phyloP scores from a whole-genome alignment of 2,329 filamentous ascomycete species.

The Aspergillus pseudoterreus region DNA sequence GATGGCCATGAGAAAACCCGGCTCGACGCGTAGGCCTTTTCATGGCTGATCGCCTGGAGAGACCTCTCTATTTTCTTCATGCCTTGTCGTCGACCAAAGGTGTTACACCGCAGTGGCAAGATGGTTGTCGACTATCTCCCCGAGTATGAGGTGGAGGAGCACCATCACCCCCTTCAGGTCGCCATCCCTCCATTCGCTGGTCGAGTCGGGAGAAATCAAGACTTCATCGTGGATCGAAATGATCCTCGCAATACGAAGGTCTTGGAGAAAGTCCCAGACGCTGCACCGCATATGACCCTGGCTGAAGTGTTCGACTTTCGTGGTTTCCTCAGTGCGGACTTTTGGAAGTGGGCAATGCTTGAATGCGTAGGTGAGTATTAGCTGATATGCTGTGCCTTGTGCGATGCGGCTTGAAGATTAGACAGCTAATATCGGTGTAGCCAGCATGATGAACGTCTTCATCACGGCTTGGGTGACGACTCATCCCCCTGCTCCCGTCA shows the following conservation, averaged over 20 bases:
- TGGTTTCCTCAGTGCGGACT: slow-evolving; percentile 29
- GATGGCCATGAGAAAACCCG: too few relatives aligned
- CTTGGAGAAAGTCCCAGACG: slow-evolving; percentile 37
- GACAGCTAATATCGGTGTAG: slow-evolving; percentile 3
- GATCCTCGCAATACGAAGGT: slow-evolving; percentile 25
- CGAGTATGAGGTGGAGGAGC: slow-evolving; percentile 9
- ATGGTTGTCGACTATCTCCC: slow-evolving; percentile 10
- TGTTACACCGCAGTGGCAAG: too few relatives aligned
- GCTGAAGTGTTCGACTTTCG: slow-evolving; percentile 32
- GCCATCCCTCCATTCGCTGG: slow-evolving; percentile 30
- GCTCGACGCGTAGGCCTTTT: too few relatives aligned
- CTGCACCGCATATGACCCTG: slow-evolving; percentile 39
- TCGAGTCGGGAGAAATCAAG: slow-evolving; percentile 36
- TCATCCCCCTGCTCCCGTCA: slow-evolving; percentile 13
- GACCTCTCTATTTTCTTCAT: too few relatives aligned
- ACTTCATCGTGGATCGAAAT: slow-evolving; percentile 27
- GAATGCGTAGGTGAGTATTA: slow-evolving; percentile 34
- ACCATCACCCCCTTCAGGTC: slow-evolving; percentile 7
- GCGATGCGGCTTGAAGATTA: too few relatives aligned
- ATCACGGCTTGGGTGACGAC: slow-evolving; percentile 21
- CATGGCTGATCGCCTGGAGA: too few relatives aligned
- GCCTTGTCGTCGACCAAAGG: too few relatives aligned
- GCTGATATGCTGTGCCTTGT: background rate
- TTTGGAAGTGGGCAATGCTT: slow-evolving; percentile 42
- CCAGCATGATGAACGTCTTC: slow-evolving; percentile 26